Evolutionary conservation across 495 filamentous ascomycete genomes (phyloP).

Genomic region (Xylaria flabelliformis): DNA sequence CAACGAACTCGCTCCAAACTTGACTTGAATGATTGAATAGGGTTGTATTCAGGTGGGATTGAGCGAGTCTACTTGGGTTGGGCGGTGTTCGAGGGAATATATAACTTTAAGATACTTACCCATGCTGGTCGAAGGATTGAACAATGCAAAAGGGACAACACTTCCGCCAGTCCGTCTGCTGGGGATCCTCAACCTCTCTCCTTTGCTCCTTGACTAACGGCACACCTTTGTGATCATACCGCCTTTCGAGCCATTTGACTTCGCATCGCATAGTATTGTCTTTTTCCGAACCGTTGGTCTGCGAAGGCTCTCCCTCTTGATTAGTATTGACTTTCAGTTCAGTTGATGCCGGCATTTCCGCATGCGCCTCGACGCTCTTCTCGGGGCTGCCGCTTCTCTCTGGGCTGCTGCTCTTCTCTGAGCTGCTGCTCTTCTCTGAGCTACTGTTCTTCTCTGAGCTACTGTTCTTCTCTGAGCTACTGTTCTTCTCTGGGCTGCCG

Average conservation of each 20-base stretch:
- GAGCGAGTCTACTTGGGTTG: neutral
- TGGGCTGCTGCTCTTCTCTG: too few species aligned
- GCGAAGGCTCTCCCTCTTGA: neutral
- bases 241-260: constrained; percentile 8
- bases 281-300: neutral
- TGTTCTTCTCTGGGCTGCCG: too few species aligned
- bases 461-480: too few species aligned
- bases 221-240: neutral
- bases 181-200: neutral
- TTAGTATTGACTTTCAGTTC: neutral
- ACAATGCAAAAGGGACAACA: neutral
- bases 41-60: too few species aligned
- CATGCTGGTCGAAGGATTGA: neutral
- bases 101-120: neutral
- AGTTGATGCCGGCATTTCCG: neutral
- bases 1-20: neutral
- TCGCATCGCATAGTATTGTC: neutral
- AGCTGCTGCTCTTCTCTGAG: too few species aligned
- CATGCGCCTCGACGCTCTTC: neutral
- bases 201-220: neutral
- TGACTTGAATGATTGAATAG: neutral
- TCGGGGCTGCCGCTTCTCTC: too few species aligned
- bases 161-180: neutral
- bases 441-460: too few species aligned
- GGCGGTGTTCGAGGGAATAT: neutral